Evolutionary conservation across 345 rosid species (phyloP), one percentile per base, ranked within the genome.

Genomic region (Erodium maritimum): DNA sequence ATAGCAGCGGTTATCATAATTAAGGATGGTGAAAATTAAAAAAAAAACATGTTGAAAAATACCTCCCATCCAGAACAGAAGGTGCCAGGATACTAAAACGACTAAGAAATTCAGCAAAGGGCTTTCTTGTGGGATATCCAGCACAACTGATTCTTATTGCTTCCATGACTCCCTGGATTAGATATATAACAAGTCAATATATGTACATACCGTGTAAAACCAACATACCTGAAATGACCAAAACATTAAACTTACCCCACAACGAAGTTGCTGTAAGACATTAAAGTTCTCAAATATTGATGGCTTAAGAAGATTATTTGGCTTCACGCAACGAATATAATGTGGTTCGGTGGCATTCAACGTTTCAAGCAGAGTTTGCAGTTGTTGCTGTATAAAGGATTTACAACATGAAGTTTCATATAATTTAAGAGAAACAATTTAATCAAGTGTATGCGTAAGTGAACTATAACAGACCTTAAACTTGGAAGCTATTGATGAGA

Each of bases 131-230:
- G 57, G 99, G 99, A 71, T 77, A 89, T 55, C 99, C 99, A 33
- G 95, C 99, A 71, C 97, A 89, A 65, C 99, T 93, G 65, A 93
- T 93, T 77, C 99, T 79, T 71, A 93, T 89, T 69, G 99, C 99
- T 67, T 93, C 99, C 90, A 93, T 75, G 70, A 93, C 99, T 51
- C 99, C 99, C 99, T 93, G 56, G 57, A 45, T 23, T 54, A 72
- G 57, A 58, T 61, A 61, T 10, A 34, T n/a, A 59, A 24, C 20
- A 55, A 42, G 50, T 29, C 60, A 24, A 54, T 55, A 21, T 50
- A 21, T 19, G 54, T 24, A 48, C 18, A 37, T 29, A 52, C 17
- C 20, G 65, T 52, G 54, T 34, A 64, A 53, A 42, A 50, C 58
- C 34, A 69, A 45, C 52, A 33, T 60, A 18, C 61, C 13, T 61